Evolutionary conservation across 1,139 yeast species (phyloP).

Genomic region (Saccharomyces pastorianus): DNA sequence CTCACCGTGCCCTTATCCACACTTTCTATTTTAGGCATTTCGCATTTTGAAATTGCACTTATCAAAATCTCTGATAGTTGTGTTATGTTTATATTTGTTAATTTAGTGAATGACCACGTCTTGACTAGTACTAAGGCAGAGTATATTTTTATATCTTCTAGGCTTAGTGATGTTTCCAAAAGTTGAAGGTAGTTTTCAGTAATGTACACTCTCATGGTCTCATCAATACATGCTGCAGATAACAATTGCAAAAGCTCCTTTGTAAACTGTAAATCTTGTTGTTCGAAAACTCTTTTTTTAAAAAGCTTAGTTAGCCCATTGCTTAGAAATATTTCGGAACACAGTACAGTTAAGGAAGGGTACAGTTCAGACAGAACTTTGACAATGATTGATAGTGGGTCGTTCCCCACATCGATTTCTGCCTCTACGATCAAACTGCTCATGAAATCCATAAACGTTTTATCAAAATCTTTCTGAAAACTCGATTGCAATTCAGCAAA

Average conservation of each 20-base stretch:
- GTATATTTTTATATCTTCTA: conserved; percentile 13
- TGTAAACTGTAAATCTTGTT: conserved; percentile 15
- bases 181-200: conserved; percentile 22
- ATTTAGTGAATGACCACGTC: conserved; percentile 29
- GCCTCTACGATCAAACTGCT: conserved; percentile 24
- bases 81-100: conserved; percentile 18
- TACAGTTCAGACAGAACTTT: conserved; percentile 23
- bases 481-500: conserved; percentile 15
- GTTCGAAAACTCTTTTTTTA: conserved; percentile 11
- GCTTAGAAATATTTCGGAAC: conserved; percentile 24
- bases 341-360: conserved; percentile 24
- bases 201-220: conserved; percentile 23
- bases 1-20: not conserved
- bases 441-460: conserved; percentile 13
- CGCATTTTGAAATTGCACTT: conserved; percentile 4
- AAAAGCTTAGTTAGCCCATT: conserved; percentile 19
- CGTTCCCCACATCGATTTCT: conserved; percentile 21
- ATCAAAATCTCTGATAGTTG: conserved; percentile 17
- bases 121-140: conserved; percentile 28
- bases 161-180: conserved; percentile 18
- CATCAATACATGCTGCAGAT: conserved; percentile 29
- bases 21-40: not conserved
- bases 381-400: conserved; percentile 19
- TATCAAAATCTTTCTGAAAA: conserved; percentile 15
- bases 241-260: conserved; percentile 17